Base-by-base conservation (phyloP, 208 protist species). In the Crithidia bombi region DNA sequence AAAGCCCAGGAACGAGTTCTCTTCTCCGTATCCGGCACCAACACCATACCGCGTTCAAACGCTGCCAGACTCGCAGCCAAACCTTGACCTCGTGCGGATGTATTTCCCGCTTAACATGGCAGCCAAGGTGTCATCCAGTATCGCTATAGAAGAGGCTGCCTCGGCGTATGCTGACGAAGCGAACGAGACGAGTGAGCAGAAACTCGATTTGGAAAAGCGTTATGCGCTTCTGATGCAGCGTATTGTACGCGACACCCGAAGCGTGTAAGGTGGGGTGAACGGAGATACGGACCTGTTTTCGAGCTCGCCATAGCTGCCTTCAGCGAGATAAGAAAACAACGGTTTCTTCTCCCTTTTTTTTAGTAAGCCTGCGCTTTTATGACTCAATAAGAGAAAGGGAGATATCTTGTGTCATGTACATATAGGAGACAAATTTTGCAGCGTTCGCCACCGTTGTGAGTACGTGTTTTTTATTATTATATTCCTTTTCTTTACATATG, bases 151-250 rank as follows among this genome's bases (percentile, higher is more conserved):
- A n/a, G 5, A 23, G 11, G n/a, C 19, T 5, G 23, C 47, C 23
- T 64, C 36, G 15, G 19, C 28, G 14, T 5, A 15, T 12, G 35
- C 0, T 3, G 38, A 2, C 26, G 21, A 33, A 3, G 32, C 6
- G 33, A 2, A 9, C 33, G 54, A 5, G n/a, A 19, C 3, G 26
- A 21, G 30, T 5, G n/a, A 17, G 9, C 33, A 39, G 15, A n/a
- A n/a, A n/a, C 25, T 64, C 6, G 26, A 39, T n/a, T 59, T 70
- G 25, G 70, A 76, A 36, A 41, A 52, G n/a, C 63, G 63, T 0
- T 76, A 76, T 56, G 39, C 39, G 5, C 44, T 32, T 17, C 52
- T 76, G 62, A 25, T 76, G n/a, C 17, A 12, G n/a, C 70, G 70
- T 19, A 65, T 76, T 17, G 33, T 5, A 4, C n/a, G 70, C n/a